phyloP scores from a whole-genome alignment of 495 filamentous ascomycete genomes.

The Neurospora tetrasperma region DNA sequence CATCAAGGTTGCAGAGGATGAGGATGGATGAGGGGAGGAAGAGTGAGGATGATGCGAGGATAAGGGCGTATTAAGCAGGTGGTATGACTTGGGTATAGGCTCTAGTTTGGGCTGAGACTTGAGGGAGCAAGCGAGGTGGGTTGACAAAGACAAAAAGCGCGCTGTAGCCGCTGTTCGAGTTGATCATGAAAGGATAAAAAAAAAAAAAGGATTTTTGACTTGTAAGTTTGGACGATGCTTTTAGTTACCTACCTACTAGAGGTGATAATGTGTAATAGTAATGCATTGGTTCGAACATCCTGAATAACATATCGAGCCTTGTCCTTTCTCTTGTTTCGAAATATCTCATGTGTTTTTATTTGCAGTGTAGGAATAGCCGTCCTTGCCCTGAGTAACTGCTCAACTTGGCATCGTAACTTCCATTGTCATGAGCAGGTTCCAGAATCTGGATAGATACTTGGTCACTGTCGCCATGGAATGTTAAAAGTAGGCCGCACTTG shows the following conservation, averaged over 20 bases:
- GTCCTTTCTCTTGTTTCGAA: background rate
- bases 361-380: background rate
- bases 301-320: background rate
- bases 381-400: background rate
- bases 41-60: background rate
- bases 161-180: background rate
- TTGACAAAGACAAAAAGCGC: too few relatives aligned
- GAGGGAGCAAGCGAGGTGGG: too few relatives aligned
- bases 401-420: background rate
- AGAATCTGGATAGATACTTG: too few relatives aligned
- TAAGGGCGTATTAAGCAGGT: background rate
- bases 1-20: background rate
- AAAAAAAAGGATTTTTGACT: background rate
- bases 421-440: background rate
- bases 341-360: background rate
- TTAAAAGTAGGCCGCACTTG: background rate
- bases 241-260: background rate
- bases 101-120: too few relatives aligned
- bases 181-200: background rate
- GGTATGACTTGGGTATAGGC: too few relatives aligned
- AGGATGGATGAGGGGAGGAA: background rate
- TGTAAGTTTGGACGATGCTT: background rate
- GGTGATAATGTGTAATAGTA: background rate
- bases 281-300: background rate
- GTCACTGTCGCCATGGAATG: background rate